Percentiles rank a stretch among this genome's conserved stretches.
Evolutionary conservation across 2,329 filamentous ascomycete genomes (phyloP).

Genomic region (Nemania sp.): DNA sequence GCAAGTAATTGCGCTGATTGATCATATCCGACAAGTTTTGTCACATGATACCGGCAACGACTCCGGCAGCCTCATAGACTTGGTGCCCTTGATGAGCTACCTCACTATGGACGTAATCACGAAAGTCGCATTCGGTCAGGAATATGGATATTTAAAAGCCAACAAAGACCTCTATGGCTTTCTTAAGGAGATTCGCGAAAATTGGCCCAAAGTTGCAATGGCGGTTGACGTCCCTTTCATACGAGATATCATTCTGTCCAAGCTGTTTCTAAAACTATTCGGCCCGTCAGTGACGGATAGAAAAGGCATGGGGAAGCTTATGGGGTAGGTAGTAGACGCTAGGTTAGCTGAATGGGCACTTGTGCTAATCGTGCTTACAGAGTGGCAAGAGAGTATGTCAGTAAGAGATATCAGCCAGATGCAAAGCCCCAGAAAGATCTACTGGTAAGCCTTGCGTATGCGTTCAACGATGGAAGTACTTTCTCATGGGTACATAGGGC

Average conservation of each 20-base stretch:
- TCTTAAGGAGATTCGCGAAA: conserved; percentile 11
- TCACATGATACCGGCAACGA: background rate
- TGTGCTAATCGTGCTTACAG: background rate
- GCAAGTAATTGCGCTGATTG: conserved; percentile 48
- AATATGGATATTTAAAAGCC: conserved; percentile 50
- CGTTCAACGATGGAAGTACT: background rate
- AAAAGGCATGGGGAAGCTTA: conserved; percentile 38
- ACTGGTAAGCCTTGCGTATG: background rate
- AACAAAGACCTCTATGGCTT: conserved; percentile 52
- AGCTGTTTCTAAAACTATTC: conserved; percentile 42
- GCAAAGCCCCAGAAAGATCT: conserved; percentile 16
- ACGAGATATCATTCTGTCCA: conserved; percentile 42
- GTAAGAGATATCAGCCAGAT: conserved; percentile 9
- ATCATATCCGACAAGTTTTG: conserved; percentile 44
- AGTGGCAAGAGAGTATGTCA: conserved; percentile 3
- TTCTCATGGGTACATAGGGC: conserved; percentile 4
- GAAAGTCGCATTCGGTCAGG: conserved; percentile 52
- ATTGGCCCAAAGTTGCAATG: conserved; percentile 22
- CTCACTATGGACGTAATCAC: conserved; percentile 51
- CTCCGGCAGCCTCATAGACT: background rate
- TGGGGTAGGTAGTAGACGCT: conserved; percentile 30
- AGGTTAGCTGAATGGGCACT: background rate
- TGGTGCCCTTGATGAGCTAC: conserved; percentile 12
- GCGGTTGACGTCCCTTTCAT: conserved; percentile 49
- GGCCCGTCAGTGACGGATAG: conserved; percentile 43